Evolutionary conservation across 192 early-diverging fungal species (phyloP).

Genomic region (Podila verticillata): DNA sequence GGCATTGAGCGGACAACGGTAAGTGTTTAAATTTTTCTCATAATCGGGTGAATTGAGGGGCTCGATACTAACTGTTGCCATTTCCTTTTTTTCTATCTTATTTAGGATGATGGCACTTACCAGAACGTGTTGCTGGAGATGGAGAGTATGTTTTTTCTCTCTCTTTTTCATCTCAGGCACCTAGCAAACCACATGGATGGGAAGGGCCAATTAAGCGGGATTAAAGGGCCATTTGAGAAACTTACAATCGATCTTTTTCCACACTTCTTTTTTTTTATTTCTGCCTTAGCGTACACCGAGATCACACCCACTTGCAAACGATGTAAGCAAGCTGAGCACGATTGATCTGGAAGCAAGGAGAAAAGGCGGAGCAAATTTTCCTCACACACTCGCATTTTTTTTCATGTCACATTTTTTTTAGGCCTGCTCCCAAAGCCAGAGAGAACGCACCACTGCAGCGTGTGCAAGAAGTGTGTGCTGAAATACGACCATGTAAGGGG

Average conservation of each 20-base stretch:
- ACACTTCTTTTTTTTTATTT: background rate
- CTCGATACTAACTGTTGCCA: background rate
- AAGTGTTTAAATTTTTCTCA: background rate
- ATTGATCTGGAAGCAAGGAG: background rate
- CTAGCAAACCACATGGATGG: background rate
- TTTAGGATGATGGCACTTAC: slow-evolving; percentile 54
- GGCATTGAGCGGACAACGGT: slow-evolving; percentile 19
- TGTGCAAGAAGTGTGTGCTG: slow-evolving; percentile 78
- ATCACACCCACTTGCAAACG: slow-evolving; percentile 28
- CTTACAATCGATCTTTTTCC: background rate
- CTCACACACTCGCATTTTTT: background rate
- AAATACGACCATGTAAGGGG: slow-evolving; percentile 73
- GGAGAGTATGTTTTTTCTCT: slow-evolving; percentile 52
- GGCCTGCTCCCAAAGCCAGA: slow-evolving; percentile 79
- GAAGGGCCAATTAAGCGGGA: too few relatives aligned
- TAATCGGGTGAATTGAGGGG: background rate
- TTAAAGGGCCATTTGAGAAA: background rate
- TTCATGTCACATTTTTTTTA: slow-evolving; percentile 9
- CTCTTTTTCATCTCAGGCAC: background rate
- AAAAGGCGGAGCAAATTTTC: background rate
- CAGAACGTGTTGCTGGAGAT: slow-evolving; percentile 57
- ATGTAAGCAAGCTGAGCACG: slow-evolving; percentile 13
- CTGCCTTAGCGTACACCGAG: slow-evolving; percentile 35
- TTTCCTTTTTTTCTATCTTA: slow-evolving; percentile 2
- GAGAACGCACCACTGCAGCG: slow-evolving; percentile 82